Conservation (phyloP, 176 grass and related monocot species). For the Musa schizocarpa region DNA sequence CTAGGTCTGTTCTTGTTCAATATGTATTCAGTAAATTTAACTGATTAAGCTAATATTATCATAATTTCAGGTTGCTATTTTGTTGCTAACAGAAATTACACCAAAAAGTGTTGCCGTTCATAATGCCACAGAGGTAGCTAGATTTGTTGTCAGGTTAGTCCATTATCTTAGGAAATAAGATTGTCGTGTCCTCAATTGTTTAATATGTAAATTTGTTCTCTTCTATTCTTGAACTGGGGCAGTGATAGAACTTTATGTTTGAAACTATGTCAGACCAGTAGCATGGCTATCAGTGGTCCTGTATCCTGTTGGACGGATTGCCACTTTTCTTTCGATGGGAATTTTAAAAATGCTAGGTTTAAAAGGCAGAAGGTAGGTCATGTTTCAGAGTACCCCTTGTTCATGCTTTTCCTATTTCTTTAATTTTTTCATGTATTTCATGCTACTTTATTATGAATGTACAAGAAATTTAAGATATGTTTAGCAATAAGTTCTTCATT, state of each 20-base stretch:
- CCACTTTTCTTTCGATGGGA: slow-evolving; percentile 92
- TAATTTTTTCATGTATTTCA: neutral
- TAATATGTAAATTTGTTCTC: neutral
- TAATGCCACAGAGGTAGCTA: slow-evolving; percentile 90
- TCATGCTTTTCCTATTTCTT: neutral
- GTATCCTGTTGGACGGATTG: slow-evolving; percentile 82
- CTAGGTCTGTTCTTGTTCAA: neutral
- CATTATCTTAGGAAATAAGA: neutral
- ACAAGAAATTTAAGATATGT: neutral
- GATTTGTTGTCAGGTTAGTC: slow-evolving; percentile 86
- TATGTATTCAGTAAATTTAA: neutral
- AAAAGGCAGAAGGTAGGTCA: slow-evolving; percentile 83
- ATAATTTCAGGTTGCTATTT: slow-evolving; percentile 76
- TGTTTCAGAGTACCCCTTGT: neutral
- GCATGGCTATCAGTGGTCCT: slow-evolving; percentile 95
- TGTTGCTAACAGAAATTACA: slow-evolving; percentile 95
- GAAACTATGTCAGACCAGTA: slow-evolving; percentile 66
- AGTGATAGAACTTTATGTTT: slow-evolving; percentile 1
- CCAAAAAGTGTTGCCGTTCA: slow-evolving; percentile 97
- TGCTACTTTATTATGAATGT: neutral
- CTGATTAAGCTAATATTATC: neutral
- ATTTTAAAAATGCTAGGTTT: slow-evolving; percentile 94
- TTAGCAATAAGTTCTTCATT: neutral
- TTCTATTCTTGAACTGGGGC: neutral
- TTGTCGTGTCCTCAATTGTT: neutral